Evolutionary conservation across 805 yeast species (phyloP), one percentile per base, ranked within the genome.

Genomic region (Myxozyma neglecta): DNA sequence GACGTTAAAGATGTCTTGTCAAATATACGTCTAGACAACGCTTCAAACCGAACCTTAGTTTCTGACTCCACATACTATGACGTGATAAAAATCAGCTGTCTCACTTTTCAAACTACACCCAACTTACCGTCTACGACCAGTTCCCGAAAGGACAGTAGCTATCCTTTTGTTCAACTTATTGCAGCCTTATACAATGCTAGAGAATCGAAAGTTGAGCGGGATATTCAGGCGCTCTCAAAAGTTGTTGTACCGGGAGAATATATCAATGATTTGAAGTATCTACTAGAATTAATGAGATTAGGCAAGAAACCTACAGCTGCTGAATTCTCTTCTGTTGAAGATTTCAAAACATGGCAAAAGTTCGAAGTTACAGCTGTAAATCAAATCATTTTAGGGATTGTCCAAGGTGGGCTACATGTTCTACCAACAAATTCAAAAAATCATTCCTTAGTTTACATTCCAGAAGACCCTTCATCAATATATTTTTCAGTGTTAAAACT

Each of bases 1-100:
- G 46, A 14, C 6, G 46, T 51, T 4, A 24, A 45, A 6, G 46
- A 51, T n/a, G 39, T 46, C 13, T 7, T 51, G 14, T 39, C 55
- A 32, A 51, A 29, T 29, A 29, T 51, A n/a, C 32, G 46, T 14
- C 34, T 51, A 4, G 55, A 51, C 3, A 3, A 20, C 10, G 39
- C 46, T 6, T 46, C 55, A 11, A 40, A 8, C 13, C 37, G 46
- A 16, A 11, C 34, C n/a, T 35, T 43, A 36, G 29, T 40, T 11
- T 18, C 55, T 7, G 55, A 51, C n/a, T 45, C 39, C 18, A 51
- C 50, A 4, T 53, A 53, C 57, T 34, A 18, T 13, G 43, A 44
- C 50, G 49, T 45, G 43, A 53, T 53, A 43, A 53, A 53, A 32
- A 44, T 53, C 36, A 53, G 50, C 39, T 43, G 57, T 34, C 50